These are phyloP conservation scores for Populus tomentosa DNA, from an alignment of 441 rosid species.

Conservation along the genomic window DNA sequence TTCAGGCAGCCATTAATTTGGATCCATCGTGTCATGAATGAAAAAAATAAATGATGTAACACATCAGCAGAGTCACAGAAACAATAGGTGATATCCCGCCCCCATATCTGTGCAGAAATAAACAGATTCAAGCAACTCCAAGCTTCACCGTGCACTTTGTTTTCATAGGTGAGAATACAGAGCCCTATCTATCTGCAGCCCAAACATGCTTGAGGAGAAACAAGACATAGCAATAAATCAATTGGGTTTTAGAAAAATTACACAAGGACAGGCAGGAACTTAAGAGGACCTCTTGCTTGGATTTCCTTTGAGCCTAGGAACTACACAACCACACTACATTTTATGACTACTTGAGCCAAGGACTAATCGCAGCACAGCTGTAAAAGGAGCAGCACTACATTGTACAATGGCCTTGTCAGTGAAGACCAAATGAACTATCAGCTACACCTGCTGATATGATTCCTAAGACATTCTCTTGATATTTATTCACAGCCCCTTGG, in stretches of 20 bases:
- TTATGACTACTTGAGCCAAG: no score
- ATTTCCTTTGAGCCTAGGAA: not conserved
- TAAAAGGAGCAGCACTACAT: not conserved
- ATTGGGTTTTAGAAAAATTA: not conserved
- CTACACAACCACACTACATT: not conserved
- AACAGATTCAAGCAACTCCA: no score
- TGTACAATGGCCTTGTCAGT: not conserved
- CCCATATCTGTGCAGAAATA: no score
- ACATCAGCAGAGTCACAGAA: not conserved
- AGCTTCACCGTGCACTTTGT: no score
- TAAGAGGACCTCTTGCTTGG: not conserved
- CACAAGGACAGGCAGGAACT: not conserved
- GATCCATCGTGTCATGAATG: not conserved
- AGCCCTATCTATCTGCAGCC: not conserved
- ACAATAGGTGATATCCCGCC: not conserved
- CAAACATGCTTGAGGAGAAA: not conserved
- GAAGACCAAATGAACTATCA: not conserved
- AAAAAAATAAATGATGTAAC: not conserved
- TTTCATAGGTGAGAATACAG: no score
- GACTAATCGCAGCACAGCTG: not conserved
- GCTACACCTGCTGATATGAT: not conserved
- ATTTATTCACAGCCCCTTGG: not conserved
- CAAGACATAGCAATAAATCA: not conserved
- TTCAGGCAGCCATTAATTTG: not conserved
- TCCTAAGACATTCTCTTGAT: not conserved